Conservation (phyloP, 1,139 yeast genomes). For the Saccharomycopsis phalli region DNA sequence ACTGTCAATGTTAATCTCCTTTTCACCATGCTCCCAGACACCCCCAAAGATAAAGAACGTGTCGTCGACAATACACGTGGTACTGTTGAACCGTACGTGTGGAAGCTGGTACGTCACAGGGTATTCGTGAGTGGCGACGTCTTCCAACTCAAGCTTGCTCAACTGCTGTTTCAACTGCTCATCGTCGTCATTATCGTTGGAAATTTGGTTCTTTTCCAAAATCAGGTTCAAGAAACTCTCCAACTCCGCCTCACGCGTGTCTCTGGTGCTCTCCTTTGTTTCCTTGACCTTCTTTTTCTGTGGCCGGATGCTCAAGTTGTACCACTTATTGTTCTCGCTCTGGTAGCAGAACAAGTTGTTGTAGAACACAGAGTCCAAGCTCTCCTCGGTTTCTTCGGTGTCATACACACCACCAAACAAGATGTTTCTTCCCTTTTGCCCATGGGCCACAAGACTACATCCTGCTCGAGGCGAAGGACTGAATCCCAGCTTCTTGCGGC, state of each 20-base stretch:
- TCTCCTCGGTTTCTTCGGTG: constrained; percentile 90
- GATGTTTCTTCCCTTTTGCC: constrained; percentile 72
- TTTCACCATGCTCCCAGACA: constrained; percentile 79
- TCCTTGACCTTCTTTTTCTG: constrained; percentile 40
- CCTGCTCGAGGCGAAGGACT: constrained; percentile 94
- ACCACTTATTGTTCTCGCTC: constrained; percentile 85
- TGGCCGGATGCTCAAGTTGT: constrained; percentile 57
- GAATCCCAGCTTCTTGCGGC: constrained; percentile 81
- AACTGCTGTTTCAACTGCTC: constrained; percentile 23
- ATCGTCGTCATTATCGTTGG: constrained; percentile 35
- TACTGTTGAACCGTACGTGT: constrained; percentile 82
- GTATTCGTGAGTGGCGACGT: constrained; percentile 36
- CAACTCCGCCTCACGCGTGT: constrained; percentile 43
- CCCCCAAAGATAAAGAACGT: constrained; percentile 86
- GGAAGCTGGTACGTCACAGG: constrained; percentile 60
- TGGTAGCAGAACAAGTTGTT: constrained; percentile 79
- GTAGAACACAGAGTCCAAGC: constrained; percentile 75
- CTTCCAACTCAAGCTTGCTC: constrained; percentile 23
- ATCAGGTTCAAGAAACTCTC: constrained; percentile 73
- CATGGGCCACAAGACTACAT: constrained; percentile 75
- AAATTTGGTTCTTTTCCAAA: constrained; percentile 60
- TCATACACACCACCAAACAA: constrained; percentile 95
- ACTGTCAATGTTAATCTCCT: constrained; percentile 75
- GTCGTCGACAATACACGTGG: constrained; percentile 82
- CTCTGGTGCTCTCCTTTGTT: constrained; percentile 29